Evolutionary conservation across 805 yeast genomes (phyloP), one percentile per base, ranked within the genome.

Genomic region (Candida cerambycidarum): DNA sequence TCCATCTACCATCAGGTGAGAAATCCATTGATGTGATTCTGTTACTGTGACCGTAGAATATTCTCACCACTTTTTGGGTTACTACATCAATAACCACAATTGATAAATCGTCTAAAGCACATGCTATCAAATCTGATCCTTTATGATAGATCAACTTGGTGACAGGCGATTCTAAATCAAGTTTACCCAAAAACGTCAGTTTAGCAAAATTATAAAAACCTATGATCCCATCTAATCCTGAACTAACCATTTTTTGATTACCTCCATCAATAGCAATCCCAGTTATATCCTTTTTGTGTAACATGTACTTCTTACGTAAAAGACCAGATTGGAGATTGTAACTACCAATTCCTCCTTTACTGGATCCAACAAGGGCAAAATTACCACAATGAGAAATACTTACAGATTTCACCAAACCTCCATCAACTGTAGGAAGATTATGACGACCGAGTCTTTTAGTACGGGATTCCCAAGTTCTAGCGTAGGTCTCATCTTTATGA

Each of bases 1-100:
- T 68, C 97, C 98, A 93, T 61, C 97, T 80, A 27, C 97, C 98
- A 61, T 90, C 92, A 4, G 96, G 95, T 3, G 95, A 83, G 58
- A 93, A 92, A 60, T 88, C 97, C 60, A 92, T 63, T 1, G 87
- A 76, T 0, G 97, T 89, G 50, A 93, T 82, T 56, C 96, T 76
- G 62, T 90, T 89, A 10, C 84, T 75, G 58, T 93, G 99, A 4
- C 99, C 99, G 69, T 80, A 82, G 44, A 93, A 71, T 47, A 83
- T 85, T 71, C 99, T 83, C 24, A 95, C 92, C 25, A 89, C 78
- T 53, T 78, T 81, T 56, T 82, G 88, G 0, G 97, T 88, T 2
- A 79, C 78, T 0, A 85, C 76, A 62, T 93, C 99, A 43, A 93
- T 67, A 4, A 93, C 82, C 2, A 85, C 84, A 32, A 95, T 80